phyloP scores from a whole-genome alignment of 2,329 filamentous ascomycete species.

The Beauveria varroae region DNA sequence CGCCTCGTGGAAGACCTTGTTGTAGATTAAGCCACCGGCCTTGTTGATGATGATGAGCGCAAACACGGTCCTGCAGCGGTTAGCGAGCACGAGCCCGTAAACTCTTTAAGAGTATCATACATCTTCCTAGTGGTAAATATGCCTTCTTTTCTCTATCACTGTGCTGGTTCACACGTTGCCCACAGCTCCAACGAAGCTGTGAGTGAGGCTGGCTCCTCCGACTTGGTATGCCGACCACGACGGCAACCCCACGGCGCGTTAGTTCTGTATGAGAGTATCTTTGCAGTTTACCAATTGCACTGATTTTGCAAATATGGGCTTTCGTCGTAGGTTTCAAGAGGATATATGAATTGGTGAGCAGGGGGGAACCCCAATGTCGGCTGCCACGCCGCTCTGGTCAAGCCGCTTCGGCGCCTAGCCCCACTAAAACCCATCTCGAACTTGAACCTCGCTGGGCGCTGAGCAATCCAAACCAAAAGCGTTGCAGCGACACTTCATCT shows the following conservation, averaged over 20 bases:
- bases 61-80: constrained; percentile 70
- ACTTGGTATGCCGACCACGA: neutral
- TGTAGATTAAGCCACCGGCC: constrained; percentile 92
- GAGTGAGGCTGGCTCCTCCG: neutral
- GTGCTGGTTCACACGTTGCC: neutral
- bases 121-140: neutral
- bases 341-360: constrained; percentile 1
- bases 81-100: neutral
- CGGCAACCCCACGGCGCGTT: neutral
- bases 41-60: constrained; percentile 98
- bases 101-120: neutral
- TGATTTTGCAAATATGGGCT: neutral
- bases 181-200: neutral
- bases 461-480: neutral
- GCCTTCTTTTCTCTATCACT: neutral
- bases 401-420: neutral
- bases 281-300: neutral
- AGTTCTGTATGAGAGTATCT: neutral
- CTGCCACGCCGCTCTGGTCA: neutral
- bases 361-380: neutral
- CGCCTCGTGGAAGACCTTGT: constrained; percentile 83
- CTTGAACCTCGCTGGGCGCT: neutral
- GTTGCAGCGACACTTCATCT: neutral
- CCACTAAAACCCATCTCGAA: constrained; percentile 9
- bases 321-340: neutral